Conservation (phyloP, 768 basidiomycete species). For the Auricularia cornea region DNA sequence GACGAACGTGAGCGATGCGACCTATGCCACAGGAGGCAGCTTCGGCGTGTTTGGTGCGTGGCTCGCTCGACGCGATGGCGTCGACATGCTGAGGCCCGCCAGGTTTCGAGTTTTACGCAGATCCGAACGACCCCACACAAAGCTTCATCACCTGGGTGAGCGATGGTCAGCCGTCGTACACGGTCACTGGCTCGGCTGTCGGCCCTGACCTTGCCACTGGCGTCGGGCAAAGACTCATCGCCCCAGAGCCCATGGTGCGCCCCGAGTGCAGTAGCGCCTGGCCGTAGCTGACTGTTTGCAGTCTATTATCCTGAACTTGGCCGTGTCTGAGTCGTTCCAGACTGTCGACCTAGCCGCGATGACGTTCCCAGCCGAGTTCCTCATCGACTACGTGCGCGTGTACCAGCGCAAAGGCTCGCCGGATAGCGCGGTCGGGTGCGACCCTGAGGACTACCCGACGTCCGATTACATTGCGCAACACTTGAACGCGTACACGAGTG, state of each 20-base stretch:
- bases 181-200: conserved; percentile 51
- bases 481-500: conserved; percentile 49
- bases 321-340: conserved; percentile 73
- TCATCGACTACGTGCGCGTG: conserved; percentile 83
- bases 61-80: conserved; percentile 37
- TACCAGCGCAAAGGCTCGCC: conserved; percentile 71
- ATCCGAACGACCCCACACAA: conserved; percentile 55
- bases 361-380: conserved; percentile 71
- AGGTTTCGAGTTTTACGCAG: conserved; percentile 69
- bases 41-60: conserved; percentile 35
- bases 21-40: conserved; percentile 51
- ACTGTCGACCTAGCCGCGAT: conserved; percentile 61
- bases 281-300: conserved; percentile 20
- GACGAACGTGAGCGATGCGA: conserved; percentile 41
- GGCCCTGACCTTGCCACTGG: conserved; percentile 51
- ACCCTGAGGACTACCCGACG: conserved; percentile 74
- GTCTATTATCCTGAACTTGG: conserved; percentile 82
- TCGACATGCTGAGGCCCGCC: conserved; percentile 47
- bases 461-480: conserved; percentile 57
- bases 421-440: conserved; percentile 60
- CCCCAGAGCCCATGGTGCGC: conserved; percentile 91
- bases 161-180: conserved; percentile 63
- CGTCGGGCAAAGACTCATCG: conserved; percentile 57
- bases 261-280: neutral
- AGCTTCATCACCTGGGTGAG: conserved; percentile 84